These are phyloP conservation scores for Pistacia integerrima DNA, from an alignment of 345 rosid genomes.

Conservation along the genomic window DNA sequence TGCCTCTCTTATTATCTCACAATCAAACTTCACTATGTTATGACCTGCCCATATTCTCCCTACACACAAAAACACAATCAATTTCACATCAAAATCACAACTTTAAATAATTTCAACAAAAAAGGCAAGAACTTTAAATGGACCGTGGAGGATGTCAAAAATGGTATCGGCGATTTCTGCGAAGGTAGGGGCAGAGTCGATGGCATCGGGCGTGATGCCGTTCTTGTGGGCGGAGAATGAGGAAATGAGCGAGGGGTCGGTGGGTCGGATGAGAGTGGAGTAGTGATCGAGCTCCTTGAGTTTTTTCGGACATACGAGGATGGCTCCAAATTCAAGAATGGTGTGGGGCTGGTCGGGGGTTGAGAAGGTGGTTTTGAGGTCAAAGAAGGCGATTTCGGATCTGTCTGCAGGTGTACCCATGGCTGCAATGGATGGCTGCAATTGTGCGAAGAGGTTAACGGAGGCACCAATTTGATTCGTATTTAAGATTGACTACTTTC, in stretches of 20 bases:
- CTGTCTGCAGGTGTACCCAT: conserved; percentile 42
- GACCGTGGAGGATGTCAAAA: conserved; percentile 76
- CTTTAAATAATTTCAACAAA: neutral
- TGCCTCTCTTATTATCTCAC: conserved; percentile 76
- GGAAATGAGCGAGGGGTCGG: conserved; percentile 59
- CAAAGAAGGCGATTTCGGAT: conserved; percentile 87
- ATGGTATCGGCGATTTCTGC: conserved; percentile 69
- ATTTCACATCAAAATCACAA: neutral
- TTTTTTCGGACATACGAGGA: conserved; percentile 77
- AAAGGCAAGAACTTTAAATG: neutral
- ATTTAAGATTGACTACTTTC: no score
- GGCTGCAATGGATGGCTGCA: neutral
- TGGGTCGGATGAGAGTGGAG: conserved; percentile 74
- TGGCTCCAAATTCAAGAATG: conserved; percentile 86
- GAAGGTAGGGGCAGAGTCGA: conserved; percentile 64
- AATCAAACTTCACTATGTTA: conserved; percentile 84
- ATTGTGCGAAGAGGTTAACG: no score
- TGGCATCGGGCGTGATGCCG: conserved; percentile 62
- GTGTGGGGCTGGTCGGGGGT: conserved; percentile 55
- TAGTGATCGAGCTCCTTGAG: conserved; percentile 67
- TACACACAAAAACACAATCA: neutral
- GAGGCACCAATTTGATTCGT: no score
- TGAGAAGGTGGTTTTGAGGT: conserved; percentile 81
- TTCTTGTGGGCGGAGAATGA: conserved; percentile 57
- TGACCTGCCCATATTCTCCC: conserved; percentile 98